Base-by-base conservation (phyloP, 1,284 basidiomycete genomes). In the Trametes polyzona region DNA sequence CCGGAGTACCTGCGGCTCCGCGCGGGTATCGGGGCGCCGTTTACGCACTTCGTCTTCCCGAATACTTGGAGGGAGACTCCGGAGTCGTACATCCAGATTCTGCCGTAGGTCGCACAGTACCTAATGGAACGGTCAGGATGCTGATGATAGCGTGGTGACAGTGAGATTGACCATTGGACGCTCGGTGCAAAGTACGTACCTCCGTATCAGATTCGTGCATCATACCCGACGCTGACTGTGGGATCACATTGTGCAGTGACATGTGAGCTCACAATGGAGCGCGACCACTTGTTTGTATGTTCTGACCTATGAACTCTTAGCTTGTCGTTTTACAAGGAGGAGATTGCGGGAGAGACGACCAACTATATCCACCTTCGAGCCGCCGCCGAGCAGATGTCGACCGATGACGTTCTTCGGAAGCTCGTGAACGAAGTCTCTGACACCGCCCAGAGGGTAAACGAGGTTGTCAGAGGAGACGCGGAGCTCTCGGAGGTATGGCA, bases 271-370 rank as follows among this genome's bases (percentile, higher is more conserved):
- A 33, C 12, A 11, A 4, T 27, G 8, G n/a, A n/a, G n/a, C n/a
- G n/a, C n/a, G n/a, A n/a, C n/a, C n/a, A n/a, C n/a, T n/a, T n/a
- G n/a, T n/a, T n/a, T n/a, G n/a, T n/a, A n/a, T n/a, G n/a, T n/a
- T n/a, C 24, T 21, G 14, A 46, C 23, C 14, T 14, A 8, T 1
- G 19, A 16, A 12, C 9, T 32, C 12, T n/a, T 17, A 61, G 59
- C 30, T 17, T 63, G 19, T 63, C 61, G 0, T 63, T 63, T 43
- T 60, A 63, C 44, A 63, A 63, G 32, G 62, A 63, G 32, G 56
- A 54, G 24, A 35, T 63, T 1, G 58, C 53, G 2, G 59, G 62
- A 3, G 62, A 63, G 39, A 58, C 47, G 16, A 57, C 33, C 41
- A 63, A 63, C 30, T 63, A 61, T 26, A 47, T 63, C 8, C 56